A percentile compares a stretch with the other conserved stretches of the same genome.
Evolutionary conservation across 345 rosid species (phyloP).

Genomic region (Syzygium oleosum): DNA sequence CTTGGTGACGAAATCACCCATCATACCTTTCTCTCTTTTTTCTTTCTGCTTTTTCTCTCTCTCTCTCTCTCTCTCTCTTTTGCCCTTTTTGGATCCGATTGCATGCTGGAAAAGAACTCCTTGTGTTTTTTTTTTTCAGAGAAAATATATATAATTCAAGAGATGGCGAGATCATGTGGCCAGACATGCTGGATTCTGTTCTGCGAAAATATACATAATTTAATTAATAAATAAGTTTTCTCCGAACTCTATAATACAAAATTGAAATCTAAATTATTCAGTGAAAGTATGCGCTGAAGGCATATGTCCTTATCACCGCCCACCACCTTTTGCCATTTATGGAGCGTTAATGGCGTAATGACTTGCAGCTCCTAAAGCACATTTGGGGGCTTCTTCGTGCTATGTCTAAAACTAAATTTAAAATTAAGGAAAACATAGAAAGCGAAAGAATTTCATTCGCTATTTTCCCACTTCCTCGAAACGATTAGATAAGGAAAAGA

Average conservation of each 20-base stretch:
- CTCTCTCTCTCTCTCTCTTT: too few relatives aligned
- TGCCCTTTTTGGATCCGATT: slow-evolving; percentile 15
- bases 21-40: not conserved
- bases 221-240: not conserved
- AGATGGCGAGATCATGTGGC: slow-evolving; percentile 18
- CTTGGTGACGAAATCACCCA: slow-evolving; percentile 20
- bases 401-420: not conserved
- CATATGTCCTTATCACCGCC: not conserved
- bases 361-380: not conserved
- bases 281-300: not conserved
- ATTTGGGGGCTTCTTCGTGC: not conserved
- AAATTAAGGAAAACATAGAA: not conserved
- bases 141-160: not conserved
- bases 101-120: not conserved
- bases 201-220: not conserved
- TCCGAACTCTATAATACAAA: not conserved
- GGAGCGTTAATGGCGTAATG: too few relatives aligned
- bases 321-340: not conserved
- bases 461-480: not conserved
- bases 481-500: too few relatives aligned
- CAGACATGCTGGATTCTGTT: slow-evolving; percentile 1
- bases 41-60: too few relatives aligned
- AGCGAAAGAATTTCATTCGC: not conserved
- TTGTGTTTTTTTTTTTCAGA: not conserved
- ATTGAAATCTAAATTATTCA: not conserved